Percentiles rank a stretch among this genome's conserved stretches.
These are phyloP conservation scores for Perkinsus marinus DNA, from an alignment of 169 alveolate species.

Conservation along the genomic window DNA sequence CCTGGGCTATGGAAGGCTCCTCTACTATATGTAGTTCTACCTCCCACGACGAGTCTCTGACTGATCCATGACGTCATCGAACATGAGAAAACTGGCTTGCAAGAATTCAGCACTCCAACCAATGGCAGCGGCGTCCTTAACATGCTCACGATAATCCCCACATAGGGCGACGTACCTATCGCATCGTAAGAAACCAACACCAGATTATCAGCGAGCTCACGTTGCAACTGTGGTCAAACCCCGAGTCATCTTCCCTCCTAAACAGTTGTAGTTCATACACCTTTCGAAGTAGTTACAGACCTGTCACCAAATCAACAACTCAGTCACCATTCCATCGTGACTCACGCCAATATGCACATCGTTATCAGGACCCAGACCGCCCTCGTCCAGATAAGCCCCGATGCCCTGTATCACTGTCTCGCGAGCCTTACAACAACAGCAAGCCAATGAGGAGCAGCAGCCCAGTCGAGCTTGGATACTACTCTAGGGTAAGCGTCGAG, in stretches of 20 bases:
- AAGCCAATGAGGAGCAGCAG: no score
- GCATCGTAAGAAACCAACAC: not conserved
- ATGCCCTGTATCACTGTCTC: no score
- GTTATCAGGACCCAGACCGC: no score
- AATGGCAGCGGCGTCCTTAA: not conserved
- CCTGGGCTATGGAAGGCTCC: no score
- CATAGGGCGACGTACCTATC: not conserved
- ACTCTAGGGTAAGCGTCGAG: no score
- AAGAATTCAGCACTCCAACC: slow-evolving; percentile 35
- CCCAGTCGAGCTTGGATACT: no score
- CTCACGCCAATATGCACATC: not conserved
- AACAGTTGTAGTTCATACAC: slow-evolving; percentile 19
- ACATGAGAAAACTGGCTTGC: slow-evolving; percentile 28
- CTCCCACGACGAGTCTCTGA: slow-evolving; percentile 24
- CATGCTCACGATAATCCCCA: not conserved
- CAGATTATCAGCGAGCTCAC: not conserved
- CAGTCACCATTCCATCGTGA: not conserved
- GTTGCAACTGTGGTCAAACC: slow-evolving; percentile 25
- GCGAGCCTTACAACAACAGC: no score
- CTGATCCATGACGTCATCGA: slow-evolving; percentile 36
- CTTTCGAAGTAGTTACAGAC: not conserved
- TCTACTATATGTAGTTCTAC: not conserved
- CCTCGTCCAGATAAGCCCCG: no score
- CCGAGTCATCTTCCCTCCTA: slow-evolving; percentile 33
- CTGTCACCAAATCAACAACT: not conserved